phyloP scores from a whole-genome alignment of 768 basidiomycete genomes.

The Tephrocybe sp. region DNA sequence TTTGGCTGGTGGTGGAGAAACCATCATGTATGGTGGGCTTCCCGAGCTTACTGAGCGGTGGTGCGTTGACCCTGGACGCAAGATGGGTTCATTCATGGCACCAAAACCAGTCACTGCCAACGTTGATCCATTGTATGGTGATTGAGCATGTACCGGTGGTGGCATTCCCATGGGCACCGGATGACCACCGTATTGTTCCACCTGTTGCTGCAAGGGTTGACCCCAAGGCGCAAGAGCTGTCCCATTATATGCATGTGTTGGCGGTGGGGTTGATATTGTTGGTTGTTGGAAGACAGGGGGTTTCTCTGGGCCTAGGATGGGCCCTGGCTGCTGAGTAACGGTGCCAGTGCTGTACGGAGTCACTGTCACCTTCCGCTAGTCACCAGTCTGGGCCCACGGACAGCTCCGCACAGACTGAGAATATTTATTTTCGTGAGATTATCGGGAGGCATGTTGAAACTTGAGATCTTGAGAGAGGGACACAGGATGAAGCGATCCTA shows the following conservation, averaged over 20 bases:
- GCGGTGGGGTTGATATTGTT: conserved; percentile 33
- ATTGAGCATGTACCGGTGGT: conserved; percentile 9
- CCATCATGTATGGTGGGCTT: conserved; percentile 22
- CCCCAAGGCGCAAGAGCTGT: conserved; percentile 24
- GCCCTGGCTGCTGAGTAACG: conserved; percentile 53
- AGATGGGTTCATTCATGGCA: conserved; percentile 24
- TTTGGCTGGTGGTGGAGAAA: conserved; percentile 21
- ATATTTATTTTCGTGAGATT: conserved; percentile 2
- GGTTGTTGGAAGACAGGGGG: conserved; percentile 37
- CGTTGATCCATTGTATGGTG: conserved; percentile 22
- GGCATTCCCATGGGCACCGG: conserved; percentile 16
- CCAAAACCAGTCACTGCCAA: conserved; percentile 24
- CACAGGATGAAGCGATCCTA: conserved; percentile 1
- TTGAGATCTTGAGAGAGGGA: too few relatives aligned
- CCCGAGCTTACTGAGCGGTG: conserved; percentile 17
- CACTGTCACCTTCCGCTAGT: conserved; percentile 10
- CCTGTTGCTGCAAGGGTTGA: conserved; percentile 37
- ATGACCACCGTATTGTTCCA: conserved; percentile 29
- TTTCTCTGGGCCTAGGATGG: conserved; percentile 40
- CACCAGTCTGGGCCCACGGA: neutral
- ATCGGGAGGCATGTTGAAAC: too few relatives aligned
- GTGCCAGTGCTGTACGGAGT: conserved; percentile 25
- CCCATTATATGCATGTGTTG: conserved; percentile 18
- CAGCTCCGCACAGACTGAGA: neutral
- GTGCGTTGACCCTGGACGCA: conserved; percentile 31